Evolutionary conservation across 129 eudicot genomes (phyloP), one percentile per base, ranked within the genome.

Genomic region (Escallonia herrerae): DNA sequence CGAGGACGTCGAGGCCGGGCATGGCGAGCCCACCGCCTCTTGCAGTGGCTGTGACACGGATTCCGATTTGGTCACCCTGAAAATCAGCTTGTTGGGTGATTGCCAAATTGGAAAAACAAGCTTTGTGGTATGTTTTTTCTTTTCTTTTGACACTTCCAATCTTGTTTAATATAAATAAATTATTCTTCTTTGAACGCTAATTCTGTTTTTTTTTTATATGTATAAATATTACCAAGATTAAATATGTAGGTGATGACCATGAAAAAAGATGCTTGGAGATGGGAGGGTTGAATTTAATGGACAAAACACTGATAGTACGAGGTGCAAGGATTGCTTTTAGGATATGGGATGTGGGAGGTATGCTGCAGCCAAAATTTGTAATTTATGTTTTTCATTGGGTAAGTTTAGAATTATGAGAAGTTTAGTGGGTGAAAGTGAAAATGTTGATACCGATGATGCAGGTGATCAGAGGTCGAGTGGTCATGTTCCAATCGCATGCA

Each of bases 331-430:
- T 94, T 82, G 85, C 88, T 72, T 86, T 86, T 58, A 80, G 80
- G 33, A 80, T 94, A 56, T 94, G 99, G 99, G 97, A 91, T 62
- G 96, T 91, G 37, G 97, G 83, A 78, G 97, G 97, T 87, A 75
- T 60, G 42, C 49, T 46, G 10, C 13, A 44, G 2, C 60, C 42
- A 52, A 1, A 4, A 58, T 57, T 39, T 70, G 11, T 42, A 4
- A 3, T 15, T 43, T 14, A 6, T 37, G 11, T 53, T 53, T 38
- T 54, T 14, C 37, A 14, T 13, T 54, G 40, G 15, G 4, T 4
- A 22, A 22, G 33, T 22, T 13, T 54, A 54, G 15, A 5, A 54
- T n/a, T 51, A 9, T 7, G 52, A 22, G 33, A 22, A 42, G 13
- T 60, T 41, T n/a, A 42, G 12, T 53, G 14, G 2, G 33, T 11